Evolutionary conservation across 306 rosid species (phyloP), one percentile per base, ranked within the genome.

Genomic region (Vicia villosa): DNA sequence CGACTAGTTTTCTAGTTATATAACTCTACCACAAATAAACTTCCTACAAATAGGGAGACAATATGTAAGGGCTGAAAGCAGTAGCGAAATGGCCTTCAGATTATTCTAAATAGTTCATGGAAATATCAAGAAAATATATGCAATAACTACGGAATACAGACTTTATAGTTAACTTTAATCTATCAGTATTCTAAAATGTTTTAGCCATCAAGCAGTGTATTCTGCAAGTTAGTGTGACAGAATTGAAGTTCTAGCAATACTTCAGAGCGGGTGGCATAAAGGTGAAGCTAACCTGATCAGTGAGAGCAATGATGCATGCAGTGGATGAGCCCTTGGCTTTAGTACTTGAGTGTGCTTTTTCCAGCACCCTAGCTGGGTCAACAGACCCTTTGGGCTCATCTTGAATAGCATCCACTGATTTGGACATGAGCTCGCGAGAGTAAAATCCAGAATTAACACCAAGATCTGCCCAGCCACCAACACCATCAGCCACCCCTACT

Each of bases 391-490:
- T 91, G 74, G 99, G 99, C 83, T 95, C 99, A 76, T 95, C 95
- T 67, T 80, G 87, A 67, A 95, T 81, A 59, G 96, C 96, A 28
- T 66, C 73, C 36, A 89, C 99, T 52, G 99, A 89, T 63, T 95
- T 71, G 60, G 91, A 87, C 99, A 95, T 95, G 66, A 95, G 97
- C 78, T 95, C 95, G 34, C 99, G 85, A 42, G 99, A 95, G 78
- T 91, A 95, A 62, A 24, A 66, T 77, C 99, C 99, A 6, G 99
- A 36, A 87, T 95, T 79, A 30, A 95, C 86, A 63, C 97, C 99
- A 40, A 74, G 83, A 68, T 95, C 96, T 64, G 99, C 97, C 99
- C 99, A 95, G 65, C 99, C 99, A 75, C 99, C 99, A 71, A 95
- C 99, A 73, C 99, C 99, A 77, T 95, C 99, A 5, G 99, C 99